Conservation (phyloP, 805 yeast species). For the Gaillardinia entomophila region DNA sequence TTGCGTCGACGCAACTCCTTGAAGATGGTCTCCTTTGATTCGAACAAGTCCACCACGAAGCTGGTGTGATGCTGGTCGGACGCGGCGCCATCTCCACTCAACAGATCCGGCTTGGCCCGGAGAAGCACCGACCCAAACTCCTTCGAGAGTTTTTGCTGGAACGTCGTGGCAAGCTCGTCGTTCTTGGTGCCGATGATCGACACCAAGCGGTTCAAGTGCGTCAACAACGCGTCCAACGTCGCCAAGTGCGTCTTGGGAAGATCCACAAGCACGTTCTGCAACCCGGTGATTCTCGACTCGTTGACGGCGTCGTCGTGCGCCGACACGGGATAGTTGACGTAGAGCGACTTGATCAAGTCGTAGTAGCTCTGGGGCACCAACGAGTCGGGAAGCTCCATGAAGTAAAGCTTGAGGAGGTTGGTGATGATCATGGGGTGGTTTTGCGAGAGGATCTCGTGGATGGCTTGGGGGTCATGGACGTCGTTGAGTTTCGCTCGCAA, state of each 20-base stretch:
- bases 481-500: slow-evolving; percentile 51
- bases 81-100: slow-evolving; percentile 15
- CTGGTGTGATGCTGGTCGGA: slow-evolving; percentile 55
- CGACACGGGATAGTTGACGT: slow-evolving; percentile 33
- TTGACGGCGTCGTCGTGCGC: slow-evolving; percentile 4
- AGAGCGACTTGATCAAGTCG: slow-evolving; percentile 65
- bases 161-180: slow-evolving; percentile 25
- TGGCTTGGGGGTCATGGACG: slow-evolving; percentile 20
- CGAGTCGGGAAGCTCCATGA: slow-evolving; percentile 77
- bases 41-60: slow-evolving; percentile 58
- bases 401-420: slow-evolving; percentile 63
- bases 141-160: slow-evolving; percentile 49
- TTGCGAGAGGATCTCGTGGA: slow-evolving; percentile 27
- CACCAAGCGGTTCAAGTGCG: slow-evolving; percentile 66
- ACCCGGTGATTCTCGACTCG: slow-evolving; percentile 48
- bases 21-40: slow-evolving; percentile 57
- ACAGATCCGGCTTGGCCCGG: slow-evolving; percentile 36
- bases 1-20: slow-evolving; percentile 46
- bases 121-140: slow-evolving; percentile 62
- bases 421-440: slow-evolving; percentile 56
- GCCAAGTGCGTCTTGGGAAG: slow-evolving; percentile 70
- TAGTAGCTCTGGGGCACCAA: slow-evolving; percentile 59
- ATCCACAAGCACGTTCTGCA: slow-evolving; percentile 61
- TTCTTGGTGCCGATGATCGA: slow-evolving; percentile 39
- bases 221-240: slow-evolving; percentile 71